Evolutionary conservation across 306 rosid species (phyloP).

Genomic region (Rubus parviflorus): DNA sequence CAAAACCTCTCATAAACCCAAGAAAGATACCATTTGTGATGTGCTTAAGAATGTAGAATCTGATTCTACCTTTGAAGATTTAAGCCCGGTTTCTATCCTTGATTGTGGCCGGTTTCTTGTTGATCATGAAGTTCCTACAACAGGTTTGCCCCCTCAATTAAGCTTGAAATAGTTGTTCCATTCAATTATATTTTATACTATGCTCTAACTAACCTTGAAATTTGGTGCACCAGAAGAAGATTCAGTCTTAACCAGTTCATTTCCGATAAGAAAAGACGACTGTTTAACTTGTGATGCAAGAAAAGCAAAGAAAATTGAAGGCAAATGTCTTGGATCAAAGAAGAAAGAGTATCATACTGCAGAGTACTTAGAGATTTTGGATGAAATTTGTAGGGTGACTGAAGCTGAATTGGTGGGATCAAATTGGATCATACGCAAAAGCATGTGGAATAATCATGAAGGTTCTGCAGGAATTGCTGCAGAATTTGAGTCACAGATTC

Average conservation of each 20-base stretch:
- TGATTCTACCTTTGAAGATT: slow-evolving; percentile 59
- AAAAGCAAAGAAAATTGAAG: slow-evolving; percentile 27
- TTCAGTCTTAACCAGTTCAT: slow-evolving; percentile 23
- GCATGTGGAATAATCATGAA: slow-evolving; percentile 30
- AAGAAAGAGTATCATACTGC: slow-evolving; percentile 30
- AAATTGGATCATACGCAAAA: slow-evolving; percentile 28
- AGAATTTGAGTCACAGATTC: slow-evolving; percentile 52
- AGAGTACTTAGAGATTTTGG: slow-evolving; percentile 39
- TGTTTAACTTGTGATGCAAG: slow-evolving; percentile 44
- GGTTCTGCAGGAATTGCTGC: slow-evolving; percentile 45
- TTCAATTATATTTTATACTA: background rate
- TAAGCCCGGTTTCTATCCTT: slow-evolving; percentile 86
- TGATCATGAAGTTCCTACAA: slow-evolving; percentile 35
- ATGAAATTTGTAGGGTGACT: slow-evolving; percentile 46
- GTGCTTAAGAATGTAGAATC: slow-evolving; percentile 36
- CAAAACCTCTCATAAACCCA: slow-evolving; percentile 30
- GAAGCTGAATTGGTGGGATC: slow-evolving; percentile 53
- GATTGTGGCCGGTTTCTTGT: slow-evolving; percentile 43
- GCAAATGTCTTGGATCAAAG: slow-evolving; percentile 28
- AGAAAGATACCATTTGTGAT: slow-evolving; percentile 26
- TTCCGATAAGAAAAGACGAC: slow-evolving; percentile 47
- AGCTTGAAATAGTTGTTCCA: background rate
- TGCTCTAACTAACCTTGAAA: slow-evolving; percentile 4
- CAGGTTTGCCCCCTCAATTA: slow-evolving; percentile 49
- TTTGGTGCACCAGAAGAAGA: slow-evolving; percentile 35